These are phyloP conservation scores for Umbellularia californica DNA, from an alignment of 164 flowering plant species.

Conservation along the genomic window DNA sequence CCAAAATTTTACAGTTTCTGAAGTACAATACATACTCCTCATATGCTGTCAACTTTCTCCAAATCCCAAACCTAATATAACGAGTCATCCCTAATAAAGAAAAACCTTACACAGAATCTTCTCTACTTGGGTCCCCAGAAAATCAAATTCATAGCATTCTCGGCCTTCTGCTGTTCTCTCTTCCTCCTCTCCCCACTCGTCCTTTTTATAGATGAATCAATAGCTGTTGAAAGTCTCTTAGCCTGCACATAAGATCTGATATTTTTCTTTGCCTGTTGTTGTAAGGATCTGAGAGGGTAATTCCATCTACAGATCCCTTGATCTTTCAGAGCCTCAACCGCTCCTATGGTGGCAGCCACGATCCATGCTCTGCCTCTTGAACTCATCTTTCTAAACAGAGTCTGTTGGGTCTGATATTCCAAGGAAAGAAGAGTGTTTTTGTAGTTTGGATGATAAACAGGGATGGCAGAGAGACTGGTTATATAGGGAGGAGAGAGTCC, in stretches of 20 bases:
- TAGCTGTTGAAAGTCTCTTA: background rate
- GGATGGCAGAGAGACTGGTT: background rate
- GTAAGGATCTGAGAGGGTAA: conserved; percentile 12
- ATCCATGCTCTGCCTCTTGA: conserved; percentile 20
- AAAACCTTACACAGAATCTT: too few relatives aligned
- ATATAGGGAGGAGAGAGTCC: too few relatives aligned
- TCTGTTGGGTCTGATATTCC: background rate
- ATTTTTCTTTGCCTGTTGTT: conserved; percentile 15
- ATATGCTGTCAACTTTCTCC: too few relatives aligned
- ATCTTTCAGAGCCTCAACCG: conserved; percentile 23
- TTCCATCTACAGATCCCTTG: conserved; percentile 26
- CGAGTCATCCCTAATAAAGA: too few relatives aligned
- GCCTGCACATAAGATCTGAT: conserved; percentile 11
- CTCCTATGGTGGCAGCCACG: conserved; percentile 20
- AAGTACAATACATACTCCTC: too few relatives aligned
- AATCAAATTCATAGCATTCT: conserved; percentile 46
- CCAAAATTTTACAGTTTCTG: too few relatives aligned
- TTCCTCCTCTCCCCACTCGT: background rate
- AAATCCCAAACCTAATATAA: too few relatives aligned
- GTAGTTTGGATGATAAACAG: background rate
- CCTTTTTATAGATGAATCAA: background rate
- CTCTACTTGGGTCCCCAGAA: conserved; percentile 48
- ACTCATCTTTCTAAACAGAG: conserved; percentile 5
- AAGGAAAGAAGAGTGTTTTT: too few relatives aligned
- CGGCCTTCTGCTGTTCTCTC: conserved; percentile 30